These are phyloP conservation scores for Pinus tabuliformis DNA, from an alignment of 75 land plant species.

Conservation along the genomic window DNA sequence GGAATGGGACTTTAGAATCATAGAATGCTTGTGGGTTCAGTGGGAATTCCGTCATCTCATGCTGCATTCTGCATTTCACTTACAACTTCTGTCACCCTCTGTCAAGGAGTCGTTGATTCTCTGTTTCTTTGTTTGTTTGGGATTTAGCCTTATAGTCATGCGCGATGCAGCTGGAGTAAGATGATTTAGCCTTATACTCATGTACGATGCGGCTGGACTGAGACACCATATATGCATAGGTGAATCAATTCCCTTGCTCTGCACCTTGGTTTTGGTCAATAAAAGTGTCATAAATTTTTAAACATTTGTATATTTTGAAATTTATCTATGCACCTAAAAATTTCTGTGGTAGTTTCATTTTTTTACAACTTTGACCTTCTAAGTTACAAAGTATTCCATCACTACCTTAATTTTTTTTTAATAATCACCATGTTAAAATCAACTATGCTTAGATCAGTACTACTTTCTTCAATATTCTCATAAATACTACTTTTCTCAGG, in stretches of 20 bases:
- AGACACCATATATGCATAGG: conserved; percentile 67
- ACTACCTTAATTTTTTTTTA: background rate
- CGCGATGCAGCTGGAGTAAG: conserved; percentile 94
- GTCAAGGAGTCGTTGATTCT: conserved; percentile 79
- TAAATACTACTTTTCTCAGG: too few species aligned
- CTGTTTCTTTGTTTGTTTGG: conserved; percentile 88
- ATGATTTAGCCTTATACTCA: background rate
- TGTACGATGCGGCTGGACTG: too few species aligned
- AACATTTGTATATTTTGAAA: background rate
- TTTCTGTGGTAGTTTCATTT: background rate
- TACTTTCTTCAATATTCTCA: too few species aligned
- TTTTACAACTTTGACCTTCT: background rate
- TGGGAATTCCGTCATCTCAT: conserved; percentile 98
- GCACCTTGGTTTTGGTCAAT: background rate
- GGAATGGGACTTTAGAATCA: conserved; percentile 90
- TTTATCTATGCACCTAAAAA: too few species aligned
- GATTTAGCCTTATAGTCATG: conserved; percentile 95
- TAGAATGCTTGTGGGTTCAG: conserved; percentile 66
- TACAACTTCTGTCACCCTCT: conserved; percentile 84
- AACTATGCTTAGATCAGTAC: too few species aligned
- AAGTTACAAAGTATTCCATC: background rate
- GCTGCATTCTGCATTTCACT: conserved; percentile 81
- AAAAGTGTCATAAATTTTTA: background rate
- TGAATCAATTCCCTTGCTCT: conserved; percentile 10
- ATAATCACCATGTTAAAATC: too few species aligned